phyloP scores from a whole-genome alignment of 2,329 filamentous ascomycete genomes.

The Ceratocystis lukuohia region DNA sequence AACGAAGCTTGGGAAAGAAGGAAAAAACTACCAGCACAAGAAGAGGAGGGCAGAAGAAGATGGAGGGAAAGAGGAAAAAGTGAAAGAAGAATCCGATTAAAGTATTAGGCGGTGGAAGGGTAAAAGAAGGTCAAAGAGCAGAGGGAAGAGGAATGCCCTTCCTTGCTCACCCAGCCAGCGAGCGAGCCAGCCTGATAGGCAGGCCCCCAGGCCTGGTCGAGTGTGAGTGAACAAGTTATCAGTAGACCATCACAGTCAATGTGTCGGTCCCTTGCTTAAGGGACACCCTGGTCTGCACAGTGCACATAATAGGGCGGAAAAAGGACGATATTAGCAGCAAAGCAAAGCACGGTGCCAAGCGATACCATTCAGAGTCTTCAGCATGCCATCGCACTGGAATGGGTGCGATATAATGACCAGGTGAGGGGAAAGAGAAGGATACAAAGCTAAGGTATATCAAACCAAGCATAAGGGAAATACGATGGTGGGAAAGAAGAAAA shows the following conservation, averaged over 20 bases:
- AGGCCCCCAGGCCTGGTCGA: slow-evolving; percentile 2
- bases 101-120: slow-evolving; percentile 10
- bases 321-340: slow-evolving; percentile 11
- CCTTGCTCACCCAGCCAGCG: slow-evolving; percentile 13
- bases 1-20: not conserved
- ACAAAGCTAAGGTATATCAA: slow-evolving; percentile 2
- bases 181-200: slow-evolving; percentile 8
- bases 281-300: slow-evolving; percentile 13
- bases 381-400: slow-evolving; percentile 8
- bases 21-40: not conserved
- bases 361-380: slow-evolving; percentile 2
- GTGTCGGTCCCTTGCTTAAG: slow-evolving; percentile 17
- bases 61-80: slow-evolving; percentile 20
- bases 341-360: slow-evolving; percentile 6
- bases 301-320: slow-evolving; percentile 8
- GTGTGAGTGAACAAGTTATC: slow-evolving; percentile 9
- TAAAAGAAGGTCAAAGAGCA: slow-evolving; percentile 10
- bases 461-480: not conserved
- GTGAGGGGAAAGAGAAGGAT: not conserved
- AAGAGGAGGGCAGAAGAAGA: not conserved
- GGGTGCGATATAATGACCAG: not conserved
- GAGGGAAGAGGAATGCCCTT: slow-evolving; percentile 14
- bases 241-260: slow-evolving; percentile 16
- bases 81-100: slow-evolving; percentile 19
- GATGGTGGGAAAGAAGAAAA: slow-evolving; percentile 4